phyloP scores from a whole-genome alignment of 2,329 filamentous ascomycete genomes.

The Hypoxylon sp. region DNA sequence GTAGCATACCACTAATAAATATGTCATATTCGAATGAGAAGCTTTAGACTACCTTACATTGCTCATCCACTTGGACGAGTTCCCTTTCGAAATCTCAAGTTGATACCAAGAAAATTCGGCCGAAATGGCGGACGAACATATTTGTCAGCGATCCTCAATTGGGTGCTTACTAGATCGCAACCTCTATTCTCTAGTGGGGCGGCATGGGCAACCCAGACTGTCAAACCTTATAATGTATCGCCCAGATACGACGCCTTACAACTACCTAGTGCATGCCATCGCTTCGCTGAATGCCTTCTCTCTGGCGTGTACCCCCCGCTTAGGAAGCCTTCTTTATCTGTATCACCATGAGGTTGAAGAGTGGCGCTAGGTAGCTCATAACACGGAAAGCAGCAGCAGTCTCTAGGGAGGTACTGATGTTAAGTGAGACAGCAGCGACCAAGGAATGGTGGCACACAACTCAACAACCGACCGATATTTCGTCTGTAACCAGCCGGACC shows the following conservation, averaged over 20 bases:
- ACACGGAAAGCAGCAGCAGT: conserved; percentile 28
- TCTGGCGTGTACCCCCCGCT: too few species aligned
- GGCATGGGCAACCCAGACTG: too few species aligned
- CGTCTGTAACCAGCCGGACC: conserved; percentile 42
- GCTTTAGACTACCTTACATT: not conserved
- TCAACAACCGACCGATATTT: conserved; percentile 29
- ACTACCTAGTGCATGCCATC: too few species aligned
- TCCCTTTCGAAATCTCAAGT: conserved; percentile 16
- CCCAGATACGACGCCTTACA: too few species aligned
- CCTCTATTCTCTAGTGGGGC: too few species aligned
- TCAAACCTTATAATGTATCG: too few species aligned
- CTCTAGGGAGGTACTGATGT: conserved; percentile 10
- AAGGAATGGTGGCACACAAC: conserved; percentile 27
- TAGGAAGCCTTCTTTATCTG: too few species aligned
- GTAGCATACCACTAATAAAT: conserved; percentile 3
- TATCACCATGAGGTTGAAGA: not conserved
- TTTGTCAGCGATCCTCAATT: conserved; percentile 45
- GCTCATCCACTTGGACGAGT: conserved; percentile 9
- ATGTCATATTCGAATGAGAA: not conserved
- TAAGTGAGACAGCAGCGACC: conserved; percentile 20
- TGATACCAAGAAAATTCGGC: conserved; percentile 44
- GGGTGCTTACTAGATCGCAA: not conserved
- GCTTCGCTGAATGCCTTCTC: too few species aligned
- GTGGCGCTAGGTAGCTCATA: not conserved
- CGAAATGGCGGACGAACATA: conserved; percentile 45